Conservation (phyloP, 352 stramenopile genomes). For the Lagenidium giganteum region DNA sequence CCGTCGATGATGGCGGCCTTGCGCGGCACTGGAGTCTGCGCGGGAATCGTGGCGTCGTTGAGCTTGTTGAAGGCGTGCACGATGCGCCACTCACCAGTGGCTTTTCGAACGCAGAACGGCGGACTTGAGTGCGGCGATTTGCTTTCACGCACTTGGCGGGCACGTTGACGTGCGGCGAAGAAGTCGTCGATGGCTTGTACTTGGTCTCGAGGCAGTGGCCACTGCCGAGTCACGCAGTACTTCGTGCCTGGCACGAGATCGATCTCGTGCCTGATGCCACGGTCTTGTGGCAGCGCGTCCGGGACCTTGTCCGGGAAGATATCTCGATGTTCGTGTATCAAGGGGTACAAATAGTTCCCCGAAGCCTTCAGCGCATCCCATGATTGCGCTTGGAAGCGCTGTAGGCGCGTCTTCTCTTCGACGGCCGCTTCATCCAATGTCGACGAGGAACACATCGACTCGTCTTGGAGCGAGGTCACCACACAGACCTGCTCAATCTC, state of each 20-base stretch:
- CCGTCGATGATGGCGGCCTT: constrained; percentile 12
- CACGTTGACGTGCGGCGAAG: constrained; percentile 4
- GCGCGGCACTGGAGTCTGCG: constrained; percentile 11
- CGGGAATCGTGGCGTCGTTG: constrained; percentile 10
- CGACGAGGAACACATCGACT: no score
- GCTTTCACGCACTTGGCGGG: constrained; percentile 7
- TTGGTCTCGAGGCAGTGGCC: constrained; percentile 12
- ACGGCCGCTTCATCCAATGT: no score
- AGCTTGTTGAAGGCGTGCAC: constrained; percentile 12
- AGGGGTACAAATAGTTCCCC: no score
- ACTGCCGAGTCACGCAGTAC: constrained; percentile 13
- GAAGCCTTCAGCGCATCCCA: no score
- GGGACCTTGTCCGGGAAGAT: no score
- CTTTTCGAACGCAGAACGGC: constrained; percentile 17
- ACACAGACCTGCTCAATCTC: no score
- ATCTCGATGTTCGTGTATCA: no score
- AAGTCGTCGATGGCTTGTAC: constrained; percentile 12
- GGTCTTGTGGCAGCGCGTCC: no score
- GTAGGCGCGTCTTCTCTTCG: no score
- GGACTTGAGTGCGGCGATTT: constrained; percentile 12
- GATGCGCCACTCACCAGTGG: constrained; percentile 9
- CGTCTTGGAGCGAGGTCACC: no score
- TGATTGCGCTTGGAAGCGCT: no score
- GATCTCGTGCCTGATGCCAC: no score
- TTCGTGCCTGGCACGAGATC: constrained; percentile 9